phyloP scores from a whole-genome alignment of 305 asterid genomes.

The Plantago lanceolata region DNA sequence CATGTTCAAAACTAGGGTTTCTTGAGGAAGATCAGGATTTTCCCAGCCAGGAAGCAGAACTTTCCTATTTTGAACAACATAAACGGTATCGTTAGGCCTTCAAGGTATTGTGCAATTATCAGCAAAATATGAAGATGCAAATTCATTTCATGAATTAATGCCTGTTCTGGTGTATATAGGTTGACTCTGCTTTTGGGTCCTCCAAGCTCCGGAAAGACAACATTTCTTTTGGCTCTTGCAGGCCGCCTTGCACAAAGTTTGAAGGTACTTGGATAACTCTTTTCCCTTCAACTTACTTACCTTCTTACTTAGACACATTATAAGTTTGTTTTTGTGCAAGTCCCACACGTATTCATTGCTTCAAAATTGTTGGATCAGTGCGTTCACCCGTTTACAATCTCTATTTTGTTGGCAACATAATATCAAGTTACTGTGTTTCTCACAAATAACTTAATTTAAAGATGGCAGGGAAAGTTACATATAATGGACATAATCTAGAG shows the following conservation, averaged over 20 bases:
- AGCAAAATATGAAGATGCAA: background rate
- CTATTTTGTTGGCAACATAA: background rate
- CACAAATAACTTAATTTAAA: slow-evolving; percentile 44
- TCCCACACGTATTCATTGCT: background rate
- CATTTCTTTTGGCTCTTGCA: slow-evolving; percentile 77
- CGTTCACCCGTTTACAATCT: slow-evolving; percentile 10
- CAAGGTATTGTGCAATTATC: slow-evolving; percentile 41
- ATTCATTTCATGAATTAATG: slow-evolving; percentile 18
- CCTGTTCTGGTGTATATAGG: slow-evolving; percentile 32
- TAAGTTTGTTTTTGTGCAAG: background rate
- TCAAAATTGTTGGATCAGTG: background rate
- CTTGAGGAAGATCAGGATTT: slow-evolving; percentile 54
- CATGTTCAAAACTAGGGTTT: slow-evolving; percentile 36
- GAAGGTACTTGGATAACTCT: slow-evolving; percentile 37
- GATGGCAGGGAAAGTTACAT: slow-evolving; percentile 66
- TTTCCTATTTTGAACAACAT: slow-evolving; percentile 52
- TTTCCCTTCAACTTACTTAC: background rate
- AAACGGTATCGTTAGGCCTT: slow-evolving; percentile 59
- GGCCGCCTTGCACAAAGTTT: slow-evolving; percentile 58
- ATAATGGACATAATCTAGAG: slow-evolving; percentile 57
- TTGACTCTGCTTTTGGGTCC: slow-evolving; percentile 78
- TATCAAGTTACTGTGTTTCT: slow-evolving; percentile 23
- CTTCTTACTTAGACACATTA: background rate
- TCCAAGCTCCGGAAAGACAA: slow-evolving; percentile 82
- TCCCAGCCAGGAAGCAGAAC: slow-evolving; percentile 50